A percentile compares a stretch with the other conserved stretches of the same genome.
These are phyloP conservation scores for Cercospora sesami DNA, from an alignment of 2,329 filamentous ascomycete species.

Conservation along the genomic window DNA sequence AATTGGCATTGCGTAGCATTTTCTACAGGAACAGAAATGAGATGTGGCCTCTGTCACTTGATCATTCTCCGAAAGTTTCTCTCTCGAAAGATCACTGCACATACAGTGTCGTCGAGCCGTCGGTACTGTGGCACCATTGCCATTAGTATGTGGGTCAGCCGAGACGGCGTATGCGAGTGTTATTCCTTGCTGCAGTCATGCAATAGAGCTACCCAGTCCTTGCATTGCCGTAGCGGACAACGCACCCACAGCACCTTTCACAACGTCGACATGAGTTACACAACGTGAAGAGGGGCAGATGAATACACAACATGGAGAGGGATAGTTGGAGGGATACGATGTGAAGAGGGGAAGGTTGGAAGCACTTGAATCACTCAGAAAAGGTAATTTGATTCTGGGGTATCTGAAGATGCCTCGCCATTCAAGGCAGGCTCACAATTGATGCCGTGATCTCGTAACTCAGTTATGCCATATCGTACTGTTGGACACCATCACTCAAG, in stretches of 20 bases:
- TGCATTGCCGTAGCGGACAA: neutral
- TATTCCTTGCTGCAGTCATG: neutral
- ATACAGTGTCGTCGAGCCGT: too few species aligned
- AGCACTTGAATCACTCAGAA: too few species aligned
- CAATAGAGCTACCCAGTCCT: neutral
- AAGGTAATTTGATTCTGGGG: constrained; percentile 15
- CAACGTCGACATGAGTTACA: neutral
- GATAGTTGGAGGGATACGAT: too few species aligned
- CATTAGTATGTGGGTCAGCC: neutral
- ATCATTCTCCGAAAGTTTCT: neutral
- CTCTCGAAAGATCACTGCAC: too few species aligned
- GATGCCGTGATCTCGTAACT: constrained; percentile 13
- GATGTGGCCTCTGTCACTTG: neutral
- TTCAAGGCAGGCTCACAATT: constrained; percentile 5
- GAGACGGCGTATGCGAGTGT: neutral
- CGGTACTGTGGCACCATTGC: neutral
- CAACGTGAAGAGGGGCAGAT: neutral
- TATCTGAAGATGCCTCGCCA: constrained; percentile 11
- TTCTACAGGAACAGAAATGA: neutral
- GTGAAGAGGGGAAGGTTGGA: too few species aligned
- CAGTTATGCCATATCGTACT: constrained; percentile 2
- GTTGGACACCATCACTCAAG: neutral
- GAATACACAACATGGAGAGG: neutral
- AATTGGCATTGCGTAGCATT: neutral
- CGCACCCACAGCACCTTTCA: too few species aligned